Base-by-base conservation (phyloP, 495 filamentous ascomycete species). In the Apodospora peruviana region DNA sequence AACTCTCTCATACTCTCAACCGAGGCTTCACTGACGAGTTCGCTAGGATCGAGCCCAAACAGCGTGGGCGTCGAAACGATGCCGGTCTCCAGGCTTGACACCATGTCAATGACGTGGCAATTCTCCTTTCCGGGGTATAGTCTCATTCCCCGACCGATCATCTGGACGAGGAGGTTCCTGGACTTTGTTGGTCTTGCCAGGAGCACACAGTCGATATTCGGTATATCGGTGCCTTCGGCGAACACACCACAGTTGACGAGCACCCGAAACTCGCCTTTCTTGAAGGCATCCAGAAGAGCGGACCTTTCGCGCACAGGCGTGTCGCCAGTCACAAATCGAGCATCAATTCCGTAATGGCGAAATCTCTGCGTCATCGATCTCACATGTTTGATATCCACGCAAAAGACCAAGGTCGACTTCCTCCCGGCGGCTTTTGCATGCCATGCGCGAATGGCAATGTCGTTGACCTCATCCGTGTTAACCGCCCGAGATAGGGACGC, bases 61-160 rank as follows among this genome's bases (percentile, higher is more conserved):
- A 99, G 71, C 0, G 93, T 96, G 1, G 93, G 94, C 0, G 86
- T 89, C 11, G 90, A 91, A 1, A 95, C 73, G 43, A 99, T 85
- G 0, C 94, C 93, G 0, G 82, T 83, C 45, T 79, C 76, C 12
- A 97, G 70, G 11, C 81, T 85, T 0, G 88, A 82, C 1, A 97
- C 93, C 88, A 99, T 91, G 63, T 99, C 93, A 53, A 99, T 93
- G 40, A 99, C 74, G 63, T 96, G 93, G 55, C 93, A 99, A 57
- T 97, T 80, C 35, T 83, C 64, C 61, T 99, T 99, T 1, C 77
- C 86, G 2, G 84, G 73, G 59, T 85, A 75, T 24, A 96, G 68
- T 27, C 93, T 83, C 77, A 97, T 85, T 0, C 93, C 93, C 51
- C 93, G 82, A 0, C 93, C 93, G 41, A 99, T 95, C 93, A 99